phyloP scores from a whole-genome alignment of 345 rosid species.

The Draba incana region DNA sequence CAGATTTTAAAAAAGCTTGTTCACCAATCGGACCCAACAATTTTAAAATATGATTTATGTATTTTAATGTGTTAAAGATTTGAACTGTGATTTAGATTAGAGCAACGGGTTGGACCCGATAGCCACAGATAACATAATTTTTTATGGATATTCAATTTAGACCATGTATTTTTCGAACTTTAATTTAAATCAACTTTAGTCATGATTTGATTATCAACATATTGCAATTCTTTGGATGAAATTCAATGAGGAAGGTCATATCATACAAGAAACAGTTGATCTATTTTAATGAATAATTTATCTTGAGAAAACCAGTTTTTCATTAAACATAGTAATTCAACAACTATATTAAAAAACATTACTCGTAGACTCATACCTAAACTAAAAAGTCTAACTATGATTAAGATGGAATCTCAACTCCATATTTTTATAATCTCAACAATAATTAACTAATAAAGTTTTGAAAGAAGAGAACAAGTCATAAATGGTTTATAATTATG shows the following conservation, averaged over 20 bases:
- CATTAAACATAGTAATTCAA: not conserved
- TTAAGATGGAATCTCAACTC: slow-evolving; percentile 34
- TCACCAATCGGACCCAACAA: too few species aligned
- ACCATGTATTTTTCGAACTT: too few species aligned
- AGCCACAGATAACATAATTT: too few species aligned
- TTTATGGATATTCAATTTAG: too few species aligned
- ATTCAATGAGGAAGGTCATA: not conserved
- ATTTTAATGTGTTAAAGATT: too few species aligned
- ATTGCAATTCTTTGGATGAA: not conserved
- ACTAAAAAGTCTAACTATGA: slow-evolving; percentile 27
- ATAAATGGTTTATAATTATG: not conserved
- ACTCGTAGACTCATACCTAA: slow-evolving; percentile 13
- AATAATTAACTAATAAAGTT: not conserved
- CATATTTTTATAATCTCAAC: not conserved
- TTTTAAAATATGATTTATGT: too few species aligned
- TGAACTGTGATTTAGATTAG: too few species aligned
- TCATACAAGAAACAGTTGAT: slow-evolving; percentile 1
- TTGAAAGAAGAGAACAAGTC: slow-evolving; percentile 14
- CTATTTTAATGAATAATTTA: not conserved
- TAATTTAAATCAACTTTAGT: not conserved
- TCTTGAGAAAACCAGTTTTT: not conserved
- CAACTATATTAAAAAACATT: slow-evolving; percentile 14
- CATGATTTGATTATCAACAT: not conserved
- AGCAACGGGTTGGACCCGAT: too few species aligned
- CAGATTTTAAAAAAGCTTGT: too few species aligned